Percentiles rank a stretch among this genome's conserved stretches.
Conservation (phyloP, 139 green algal species). For the Auxenochlorella protothecoides region DNA sequence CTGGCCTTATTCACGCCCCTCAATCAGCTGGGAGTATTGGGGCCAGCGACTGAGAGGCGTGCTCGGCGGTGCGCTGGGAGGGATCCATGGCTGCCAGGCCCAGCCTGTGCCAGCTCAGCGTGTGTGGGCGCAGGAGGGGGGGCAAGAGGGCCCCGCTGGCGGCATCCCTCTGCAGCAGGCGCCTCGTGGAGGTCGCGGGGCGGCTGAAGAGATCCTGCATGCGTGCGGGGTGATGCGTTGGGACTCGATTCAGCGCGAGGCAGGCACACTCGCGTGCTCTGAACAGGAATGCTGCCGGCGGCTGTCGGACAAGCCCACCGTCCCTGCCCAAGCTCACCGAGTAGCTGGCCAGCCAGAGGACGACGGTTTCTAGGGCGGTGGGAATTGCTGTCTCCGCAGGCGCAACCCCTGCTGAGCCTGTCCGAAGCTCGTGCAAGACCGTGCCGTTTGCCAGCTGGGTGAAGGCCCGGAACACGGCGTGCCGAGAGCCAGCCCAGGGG, state of each 20-base stretch:
- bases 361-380: constrained; percentile 35
- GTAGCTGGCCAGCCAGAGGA: constrained; percentile 47
- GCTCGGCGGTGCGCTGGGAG: too few species aligned
- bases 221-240: too few species aligned
- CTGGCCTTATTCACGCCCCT: too few species aligned
- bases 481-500: constrained; percentile 1
- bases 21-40: too few species aligned
- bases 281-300: too few species aligned
- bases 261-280: too few species aligned
- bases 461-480: constrained; percentile 41
- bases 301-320: too few species aligned
- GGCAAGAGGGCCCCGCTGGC: neutral
- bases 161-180: constrained; percentile 19
- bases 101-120: constrained; percentile 8
- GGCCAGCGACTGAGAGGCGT: too few species aligned
- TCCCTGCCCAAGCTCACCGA: neutral
- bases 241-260: too few species aligned
- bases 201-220: constrained; percentile 38
- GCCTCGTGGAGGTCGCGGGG: constrained; percentile 22
- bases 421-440: constrained; percentile 20
- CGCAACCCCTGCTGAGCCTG: constrained; percentile 5
- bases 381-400: constrained; percentile 1
- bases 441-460: constrained; percentile 21
- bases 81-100: constrained; percentile 5
- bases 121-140: constrained; percentile 3